These are phyloP conservation scores for Achaetomium macrosporum DNA, from an alignment of 2,329 filamentous ascomycete genomes.

Conservation along the genomic window DNA sequence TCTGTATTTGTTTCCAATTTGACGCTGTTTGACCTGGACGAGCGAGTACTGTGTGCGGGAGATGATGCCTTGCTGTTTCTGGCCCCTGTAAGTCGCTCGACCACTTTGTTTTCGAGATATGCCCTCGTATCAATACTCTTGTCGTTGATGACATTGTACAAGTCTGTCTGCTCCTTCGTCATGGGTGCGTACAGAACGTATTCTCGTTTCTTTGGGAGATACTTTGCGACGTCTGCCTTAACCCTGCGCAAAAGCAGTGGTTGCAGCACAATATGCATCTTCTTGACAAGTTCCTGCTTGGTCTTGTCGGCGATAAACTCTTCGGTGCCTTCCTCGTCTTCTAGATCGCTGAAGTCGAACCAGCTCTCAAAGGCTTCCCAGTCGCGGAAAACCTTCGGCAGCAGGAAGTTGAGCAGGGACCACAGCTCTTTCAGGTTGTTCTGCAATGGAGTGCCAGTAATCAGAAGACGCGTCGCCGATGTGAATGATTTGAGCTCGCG, in stretches of 20 bases:
- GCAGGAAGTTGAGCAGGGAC: constrained; percentile 88
- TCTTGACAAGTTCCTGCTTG: constrained; percentile 72
- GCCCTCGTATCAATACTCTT: constrained; percentile 57
- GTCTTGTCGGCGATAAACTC: constrained; percentile 74
- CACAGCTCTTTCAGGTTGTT: constrained; percentile 94
- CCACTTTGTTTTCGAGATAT: constrained; percentile 75
- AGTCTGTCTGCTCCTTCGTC: constrained; percentile 81
- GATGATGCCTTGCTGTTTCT: constrained; percentile 40
- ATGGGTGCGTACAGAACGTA: constrained; percentile 93
- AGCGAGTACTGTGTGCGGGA: constrained; percentile 29
- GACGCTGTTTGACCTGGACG: constrained; percentile 37
- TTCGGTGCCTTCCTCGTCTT: constrained; percentile 73
- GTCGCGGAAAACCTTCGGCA: constrained; percentile 89
- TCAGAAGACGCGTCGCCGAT: constrained; percentile 83
- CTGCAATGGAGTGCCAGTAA: constrained; percentile 90
- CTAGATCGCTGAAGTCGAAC: constrained; percentile 93
- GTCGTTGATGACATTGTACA: constrained; percentile 65
- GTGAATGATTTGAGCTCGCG: constrained; percentile 82
- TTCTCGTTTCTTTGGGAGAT: constrained; percentile 92
- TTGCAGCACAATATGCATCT: constrained; percentile 88
- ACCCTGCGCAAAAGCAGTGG: constrained; percentile 82
- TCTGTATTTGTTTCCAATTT: constrained; percentile 18
- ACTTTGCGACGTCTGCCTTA: constrained; percentile 86
- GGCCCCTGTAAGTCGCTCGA: constrained; percentile 54
- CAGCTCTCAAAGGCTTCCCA: constrained; percentile 89